Conservation (phyloP, 805 yeast species). For the Ogataea naganishii region DNA sequence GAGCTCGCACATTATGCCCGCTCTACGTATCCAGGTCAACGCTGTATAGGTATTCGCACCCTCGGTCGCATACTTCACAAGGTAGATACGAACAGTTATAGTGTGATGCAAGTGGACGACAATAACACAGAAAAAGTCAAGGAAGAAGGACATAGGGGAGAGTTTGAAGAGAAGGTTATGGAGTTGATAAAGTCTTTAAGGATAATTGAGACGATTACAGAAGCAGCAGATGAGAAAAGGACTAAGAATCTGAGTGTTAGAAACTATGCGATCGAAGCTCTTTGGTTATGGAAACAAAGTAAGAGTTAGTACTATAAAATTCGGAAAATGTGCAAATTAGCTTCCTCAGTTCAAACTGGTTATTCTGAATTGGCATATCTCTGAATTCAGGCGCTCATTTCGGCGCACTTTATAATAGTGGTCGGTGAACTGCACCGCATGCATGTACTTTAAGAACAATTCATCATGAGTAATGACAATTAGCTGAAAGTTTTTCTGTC, state of each 20-base stretch:
- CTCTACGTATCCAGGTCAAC: slow-evolving; percentile 75
- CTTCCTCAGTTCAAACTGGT: slow-evolving; percentile 11
- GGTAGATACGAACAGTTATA: slow-evolving; percentile 53
- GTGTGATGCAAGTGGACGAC: slow-evolving; percentile 23
- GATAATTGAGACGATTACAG: slow-evolving; percentile 56
- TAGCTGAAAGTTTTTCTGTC: slow-evolving; percentile 84
- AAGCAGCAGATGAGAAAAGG: slow-evolving; percentile 56
- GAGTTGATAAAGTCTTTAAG: slow-evolving; percentile 55
- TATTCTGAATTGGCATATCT: slow-evolving; percentile 36
- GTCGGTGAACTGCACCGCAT: slow-evolving; percentile 78
- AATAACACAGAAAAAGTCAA: slow-evolving; percentile 14
- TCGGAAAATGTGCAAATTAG: not conserved
- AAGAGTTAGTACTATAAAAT: slow-evolving; percentile 24
- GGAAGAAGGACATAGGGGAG: slow-evolving; percentile 23
- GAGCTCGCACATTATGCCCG: slow-evolving; percentile 77
- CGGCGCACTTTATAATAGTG: slow-evolving; percentile 77
- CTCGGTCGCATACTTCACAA: slow-evolving; percentile 82
- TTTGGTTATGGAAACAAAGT: slow-evolving; percentile 76
- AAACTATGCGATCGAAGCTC: slow-evolving; percentile 80
- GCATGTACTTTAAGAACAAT: slow-evolving; percentile 75
- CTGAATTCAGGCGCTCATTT: slow-evolving; percentile 73
- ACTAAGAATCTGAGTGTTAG: slow-evolving; percentile 66
- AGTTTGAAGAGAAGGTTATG: slow-evolving; percentile 57
- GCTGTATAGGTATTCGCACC: slow-evolving; percentile 80
- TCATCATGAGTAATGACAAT: slow-evolving; percentile 97